Percentiles rank a stretch among this genome's conserved stretches.
These are phyloP conservation scores for Mycena haematopus DNA, from an alignment of 768 basidiomycete species.

Conservation along the genomic window DNA sequence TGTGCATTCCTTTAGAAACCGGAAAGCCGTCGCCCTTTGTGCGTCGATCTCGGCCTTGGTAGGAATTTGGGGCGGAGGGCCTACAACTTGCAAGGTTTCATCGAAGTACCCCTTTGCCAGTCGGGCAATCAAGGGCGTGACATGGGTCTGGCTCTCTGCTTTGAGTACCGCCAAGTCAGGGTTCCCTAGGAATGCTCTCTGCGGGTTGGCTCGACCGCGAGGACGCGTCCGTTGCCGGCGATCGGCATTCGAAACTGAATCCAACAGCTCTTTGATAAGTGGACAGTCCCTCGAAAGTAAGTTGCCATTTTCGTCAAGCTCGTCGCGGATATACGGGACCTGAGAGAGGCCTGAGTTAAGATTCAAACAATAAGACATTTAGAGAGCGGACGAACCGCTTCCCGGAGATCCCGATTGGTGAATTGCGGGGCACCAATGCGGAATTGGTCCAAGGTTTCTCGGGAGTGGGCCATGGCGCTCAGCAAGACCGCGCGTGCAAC, in stretches of 20 bases:
- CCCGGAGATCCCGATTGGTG: conserved; percentile 28
- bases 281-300: conserved; percentile 3
- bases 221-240: conserved; percentile 8
- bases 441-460: conserved; percentile 43
- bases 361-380: not conserved
- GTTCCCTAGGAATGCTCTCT: conserved; percentile 43
- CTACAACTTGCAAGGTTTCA: conserved; percentile 62
- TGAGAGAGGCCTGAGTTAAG: conserved; percentile 41
- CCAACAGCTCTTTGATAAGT: conserved; percentile 22
- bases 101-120: conserved; percentile 59
- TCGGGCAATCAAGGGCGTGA: conserved; percentile 64
- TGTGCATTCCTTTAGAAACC: conserved; percentile 35
- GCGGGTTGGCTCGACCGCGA: conserved; percentile 15
- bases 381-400: conserved; percentile 20
- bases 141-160: conserved; percentile 55
- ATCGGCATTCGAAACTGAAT: not conserved
- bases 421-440: conserved; percentile 36
- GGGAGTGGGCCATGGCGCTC: conserved; percentile 39
- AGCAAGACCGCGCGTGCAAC: conserved; percentile 58
- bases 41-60: conserved; percentile 37
- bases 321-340: conserved; percentile 21
- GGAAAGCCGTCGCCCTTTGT: conserved; percentile 33
- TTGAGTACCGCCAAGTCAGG: conserved; percentile 64
- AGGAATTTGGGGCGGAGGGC: conserved; percentile 43
- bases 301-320: conserved; percentile 3